Conservation (phyloP, 1,284 basidiomycete species). For the Ceratobasidium papillatum region DNA sequence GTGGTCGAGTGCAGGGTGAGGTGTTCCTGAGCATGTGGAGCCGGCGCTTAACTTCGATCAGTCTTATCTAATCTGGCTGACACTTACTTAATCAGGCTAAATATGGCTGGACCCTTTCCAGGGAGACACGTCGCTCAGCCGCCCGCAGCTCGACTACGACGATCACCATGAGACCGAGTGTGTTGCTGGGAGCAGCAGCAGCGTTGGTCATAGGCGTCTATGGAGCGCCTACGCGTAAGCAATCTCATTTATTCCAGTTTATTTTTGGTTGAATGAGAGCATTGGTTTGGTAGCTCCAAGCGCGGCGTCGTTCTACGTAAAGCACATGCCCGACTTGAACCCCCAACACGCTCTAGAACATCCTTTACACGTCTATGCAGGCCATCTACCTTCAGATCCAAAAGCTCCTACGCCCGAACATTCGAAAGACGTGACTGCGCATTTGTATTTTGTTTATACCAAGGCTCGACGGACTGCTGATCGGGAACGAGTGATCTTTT, state of each 20-base stretch:
- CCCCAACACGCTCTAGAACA: conserved; percentile 64
- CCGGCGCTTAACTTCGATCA: conserved; percentile 26
- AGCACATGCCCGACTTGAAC: conserved; percentile 75
- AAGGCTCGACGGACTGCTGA: conserved; percentile 89
- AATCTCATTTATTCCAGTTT: background rate
- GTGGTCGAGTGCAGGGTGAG: conserved; percentile 50
- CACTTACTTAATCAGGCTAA: background rate
- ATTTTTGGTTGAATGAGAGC: background rate
- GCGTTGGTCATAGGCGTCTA: background rate
- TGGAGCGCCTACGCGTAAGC: conserved; percentile 28
- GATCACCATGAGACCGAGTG: conserved; percentile 6
- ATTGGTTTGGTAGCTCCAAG: conserved; percentile 49
- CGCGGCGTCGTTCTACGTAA: conserved; percentile 86
- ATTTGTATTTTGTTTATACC: conserved; percentile 90
- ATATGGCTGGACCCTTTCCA: background rate
- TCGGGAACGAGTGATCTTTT: conserved; percentile 89
- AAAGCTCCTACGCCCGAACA: conserved; percentile 58
- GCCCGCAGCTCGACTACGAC: conserved; percentile 15
- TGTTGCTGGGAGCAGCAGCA: background rate
- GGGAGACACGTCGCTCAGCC: conserved; percentile 26
- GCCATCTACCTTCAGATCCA: conserved; percentile 83
- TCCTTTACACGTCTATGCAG: conserved; percentile 82
- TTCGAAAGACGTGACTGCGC: conserved; percentile 70
- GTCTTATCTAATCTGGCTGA: background rate
- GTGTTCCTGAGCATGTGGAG: conserved; percentile 41